Percentiles rank a stretch among this genome's conserved stretches.
Evolutionary conservation across 768 basidiomycete species (phyloP).

Genomic region (Tulasnella sp.): DNA sequence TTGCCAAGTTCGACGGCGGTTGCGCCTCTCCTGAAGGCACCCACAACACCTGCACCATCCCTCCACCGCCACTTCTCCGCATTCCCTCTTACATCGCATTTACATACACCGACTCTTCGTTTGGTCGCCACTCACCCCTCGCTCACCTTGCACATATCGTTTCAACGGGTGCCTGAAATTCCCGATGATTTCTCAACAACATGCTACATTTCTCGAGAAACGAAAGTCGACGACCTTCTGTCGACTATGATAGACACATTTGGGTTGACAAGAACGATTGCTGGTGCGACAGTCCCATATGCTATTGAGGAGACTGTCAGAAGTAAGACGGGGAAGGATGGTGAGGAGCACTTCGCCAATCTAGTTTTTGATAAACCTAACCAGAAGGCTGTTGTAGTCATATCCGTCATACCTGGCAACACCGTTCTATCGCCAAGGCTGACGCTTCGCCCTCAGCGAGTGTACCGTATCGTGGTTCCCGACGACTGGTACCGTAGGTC

Average conservation of each 20-base stretch:
- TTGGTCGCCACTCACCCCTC: constrained; percentile 57
- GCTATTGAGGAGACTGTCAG: constrained; percentile 57
- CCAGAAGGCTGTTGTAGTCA: constrained; percentile 1
- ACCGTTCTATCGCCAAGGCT: constrained; percentile 13
- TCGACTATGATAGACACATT: constrained; percentile 45
- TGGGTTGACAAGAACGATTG: constrained; percentile 53
- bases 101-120: constrained; percentile 53
- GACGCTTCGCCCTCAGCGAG: constrained; percentile 32
- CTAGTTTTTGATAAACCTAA: not conserved
- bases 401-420: constrained; percentile 8
- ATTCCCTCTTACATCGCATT: constrained; percentile 54
- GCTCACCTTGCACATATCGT: constrained; percentile 41
- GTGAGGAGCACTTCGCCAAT: constrained; percentile 31
- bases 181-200: constrained; percentile 59
- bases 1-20: not conserved
- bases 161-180: constrained; percentile 63
- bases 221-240: constrained; percentile 44
- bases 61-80: constrained; percentile 48
- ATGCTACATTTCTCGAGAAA: constrained; percentile 47
- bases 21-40: not conserved
- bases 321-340: constrained; percentile 35
- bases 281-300: constrained; percentile 59
- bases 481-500: constrained; percentile 71
- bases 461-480: constrained; percentile 55
- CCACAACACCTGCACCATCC: constrained; percentile 11